phyloP scores from a whole-genome alignment of 352 stramenopile species.

The Phytopythium vexans region DNA sequence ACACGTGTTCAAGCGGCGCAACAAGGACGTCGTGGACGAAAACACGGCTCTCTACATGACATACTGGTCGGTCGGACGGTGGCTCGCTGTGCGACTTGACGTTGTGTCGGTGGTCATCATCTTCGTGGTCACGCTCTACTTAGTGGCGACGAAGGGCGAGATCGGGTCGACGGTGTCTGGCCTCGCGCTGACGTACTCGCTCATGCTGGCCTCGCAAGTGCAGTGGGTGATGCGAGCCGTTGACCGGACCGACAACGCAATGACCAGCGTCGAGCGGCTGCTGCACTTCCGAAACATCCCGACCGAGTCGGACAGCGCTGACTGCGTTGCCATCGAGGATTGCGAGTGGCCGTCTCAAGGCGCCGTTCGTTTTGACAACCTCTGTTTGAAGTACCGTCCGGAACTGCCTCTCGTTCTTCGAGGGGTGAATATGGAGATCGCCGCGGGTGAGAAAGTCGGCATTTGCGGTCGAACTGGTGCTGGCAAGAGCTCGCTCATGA shows the following conservation, averaged over 20 bases:
- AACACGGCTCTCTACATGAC: conserved; percentile 32
- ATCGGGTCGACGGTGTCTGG: conserved; percentile 24
- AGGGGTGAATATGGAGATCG: conserved; percentile 26
- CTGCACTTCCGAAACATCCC: conserved; percentile 29
- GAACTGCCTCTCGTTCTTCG: conserved; percentile 39
- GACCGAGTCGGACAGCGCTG: conserved; percentile 8
- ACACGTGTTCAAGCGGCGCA: conserved; percentile 24
- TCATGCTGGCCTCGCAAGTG: conserved; percentile 49
- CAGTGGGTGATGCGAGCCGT: conserved; percentile 13
- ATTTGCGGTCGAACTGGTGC: conserved; percentile 45
- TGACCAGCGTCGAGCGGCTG: conserved; percentile 39
- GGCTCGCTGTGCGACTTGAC: conserved; percentile 93
- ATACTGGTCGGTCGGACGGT: conserved; percentile 66
- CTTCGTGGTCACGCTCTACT: conserved; percentile 77
- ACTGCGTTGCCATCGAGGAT: conserved; percentile 8
- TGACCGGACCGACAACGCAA: conserved; percentile 27
- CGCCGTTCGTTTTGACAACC: conserved; percentile 22
- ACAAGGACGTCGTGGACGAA: conserved; percentile 34
- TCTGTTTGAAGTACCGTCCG: conserved; percentile 31
- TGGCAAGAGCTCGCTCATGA: conserved; percentile 41
- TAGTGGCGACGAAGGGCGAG: conserved; percentile 51
- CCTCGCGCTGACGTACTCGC: conserved; percentile 35
- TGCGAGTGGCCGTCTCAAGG: conserved; percentile 25
- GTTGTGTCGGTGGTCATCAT: conserved; percentile 83
- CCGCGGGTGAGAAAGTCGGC: conserved; percentile 36